A percentile compares a stretch with the other conserved stretches of the same genome.
Conservation (phyloP, 495 filamentous ascomycete species). For the Hypoxylon rickii region DNA sequence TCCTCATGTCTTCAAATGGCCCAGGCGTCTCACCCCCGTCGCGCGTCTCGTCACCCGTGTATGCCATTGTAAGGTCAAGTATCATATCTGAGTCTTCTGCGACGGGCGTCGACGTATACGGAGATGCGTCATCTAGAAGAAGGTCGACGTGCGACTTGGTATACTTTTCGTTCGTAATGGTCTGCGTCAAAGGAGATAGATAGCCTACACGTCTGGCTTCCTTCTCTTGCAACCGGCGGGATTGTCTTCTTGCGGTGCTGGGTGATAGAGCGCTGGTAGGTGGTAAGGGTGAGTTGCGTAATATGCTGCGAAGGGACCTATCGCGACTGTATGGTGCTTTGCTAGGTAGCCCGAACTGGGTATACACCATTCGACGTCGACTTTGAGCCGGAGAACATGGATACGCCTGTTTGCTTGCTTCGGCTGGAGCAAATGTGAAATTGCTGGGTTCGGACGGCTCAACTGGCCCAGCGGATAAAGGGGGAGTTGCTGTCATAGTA, state of each 20-base stretch:
- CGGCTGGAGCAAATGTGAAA: conserved; percentile 45
- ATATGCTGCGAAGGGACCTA: conserved; percentile 69
- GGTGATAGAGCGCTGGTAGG: conserved; percentile 51
- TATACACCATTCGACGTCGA: conserved; percentile 32
- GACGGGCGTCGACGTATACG: conserved; percentile 46
- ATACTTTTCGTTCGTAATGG: conserved; percentile 60
- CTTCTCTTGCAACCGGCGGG: conserved; percentile 54
- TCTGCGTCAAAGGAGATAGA: conserved; percentile 57
- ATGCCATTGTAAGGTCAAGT: conserved; percentile 54
- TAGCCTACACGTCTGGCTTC: conserved; percentile 56
- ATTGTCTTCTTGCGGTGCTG: conserved; percentile 51
- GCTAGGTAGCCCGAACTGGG: conserved; percentile 8
- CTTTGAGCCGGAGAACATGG: conserved; percentile 28
- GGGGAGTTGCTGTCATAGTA: conserved; percentile 55
- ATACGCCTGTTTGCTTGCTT: conserved; percentile 17
- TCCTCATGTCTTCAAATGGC: conserved; percentile 61
- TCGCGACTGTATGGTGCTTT: conserved; percentile 67
- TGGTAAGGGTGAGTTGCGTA: conserved; percentile 74
- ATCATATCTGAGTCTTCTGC: conserved; percentile 39
- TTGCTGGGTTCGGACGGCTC: conserved; percentile 43
- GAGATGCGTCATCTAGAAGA: conserved; percentile 54
- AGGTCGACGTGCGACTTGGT: conserved; percentile 61
- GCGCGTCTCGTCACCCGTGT: conserved; percentile 52
- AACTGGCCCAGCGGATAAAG: conserved; percentile 50
- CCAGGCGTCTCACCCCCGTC: conserved; percentile 61